Base-by-base conservation (phyloP, 2,329 filamentous ascomycete species). In the Arthrinium puccinioides region DNA sequence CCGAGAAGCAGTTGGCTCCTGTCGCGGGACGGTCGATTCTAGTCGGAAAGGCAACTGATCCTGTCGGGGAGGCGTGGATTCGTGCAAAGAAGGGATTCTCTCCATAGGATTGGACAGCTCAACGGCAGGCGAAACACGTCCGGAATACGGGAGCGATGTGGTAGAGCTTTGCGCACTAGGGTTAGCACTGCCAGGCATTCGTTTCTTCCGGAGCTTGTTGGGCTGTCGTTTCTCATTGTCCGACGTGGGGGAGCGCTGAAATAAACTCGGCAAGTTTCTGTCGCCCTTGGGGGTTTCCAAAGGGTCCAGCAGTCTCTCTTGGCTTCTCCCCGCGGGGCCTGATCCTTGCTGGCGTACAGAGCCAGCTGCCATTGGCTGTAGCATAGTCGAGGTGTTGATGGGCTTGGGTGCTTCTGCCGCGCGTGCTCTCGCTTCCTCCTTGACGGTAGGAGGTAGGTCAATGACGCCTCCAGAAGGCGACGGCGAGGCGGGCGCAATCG, bases 171-270 rank as follows among this genome's bases (percentile, higher is more conserved):
- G 88, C 0, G 90, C 89, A 55, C 90, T 96, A 15, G 82, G 82
- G 49, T 87, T 89, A 16, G 84, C 64, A 52, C 85, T 87, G 28
- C 79, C 82, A 0, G 85, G 82, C 38, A 84, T 67, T 44, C 81
- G 73, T 61, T 87, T 95, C 69, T 97, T 97, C 59, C 83, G 84
- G 36, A 98, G 67, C 61, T 96, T 95, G 53, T 95, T 96, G 0
- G 88, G 87, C 55, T 82, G 83, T 31, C 85, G 76, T 50, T 74
- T 80, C 44, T 81, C 81, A 25, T 67, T 72, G 28, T 77, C 74
- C 19, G 65, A 70, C 1, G 72, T 71, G 1, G 82, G 78, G 3
- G 84, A 82, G 45, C 82, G 74, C 51, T 84, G 74, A 52, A 94
- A 84, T 25, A 94, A 64, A 50, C 67, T 76, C 36, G 83, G 71